Evolutionary conservation across 257 asterid genomes (phyloP), one percentile per base, ranked within the genome.

Genomic region (Solanum chilense): DNA sequence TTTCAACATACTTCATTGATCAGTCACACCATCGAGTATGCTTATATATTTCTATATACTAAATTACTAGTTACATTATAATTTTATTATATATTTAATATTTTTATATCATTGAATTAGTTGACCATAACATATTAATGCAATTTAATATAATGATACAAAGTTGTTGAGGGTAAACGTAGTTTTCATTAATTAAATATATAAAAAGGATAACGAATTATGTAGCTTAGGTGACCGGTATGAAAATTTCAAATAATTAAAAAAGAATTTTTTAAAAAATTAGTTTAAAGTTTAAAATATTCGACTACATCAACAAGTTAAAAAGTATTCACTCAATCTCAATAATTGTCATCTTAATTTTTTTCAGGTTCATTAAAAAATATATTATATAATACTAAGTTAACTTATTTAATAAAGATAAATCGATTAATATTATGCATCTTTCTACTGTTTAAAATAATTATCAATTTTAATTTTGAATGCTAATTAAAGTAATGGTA

Each of bases 1-100:
- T 14, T 0, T 29, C 1, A 69, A 69, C 0, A 4, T 0, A 13
- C 2, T 3, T 27, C 1, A 0, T 7, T 7, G 1, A 69, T 14
- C 1, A 14, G 3, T 13, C 3, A 7, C 12, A 27, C 21, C 2
- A 2, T 29, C 0, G 1, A 14, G 2, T 29, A 14, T 7, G 5
- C 2, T 0, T 27, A 13, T 27, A 13, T 6, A 27, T 68, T 13
- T 68, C 0, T 27, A 7, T 29, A 49, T 49, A 49, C 21, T 49
- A 47, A 8, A 47, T 49, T 49, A 14, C 5, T 2, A 68, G 1
- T 68, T 68, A 68, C 1, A 29, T 68, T 64, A n/a, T n/a, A n/a
- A 64, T 62, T n/a, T 62, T 9, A 4, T 4, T 62, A 62, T 9
- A 62, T 62, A 62, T 23, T 3, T 7, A 58, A 60, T 60, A 9